Percentiles rank a stretch among this genome's conserved stretches.
Conservation (phyloP, 2,329 filamentous ascomycete species). For the Microascus cirrosus region DNA sequence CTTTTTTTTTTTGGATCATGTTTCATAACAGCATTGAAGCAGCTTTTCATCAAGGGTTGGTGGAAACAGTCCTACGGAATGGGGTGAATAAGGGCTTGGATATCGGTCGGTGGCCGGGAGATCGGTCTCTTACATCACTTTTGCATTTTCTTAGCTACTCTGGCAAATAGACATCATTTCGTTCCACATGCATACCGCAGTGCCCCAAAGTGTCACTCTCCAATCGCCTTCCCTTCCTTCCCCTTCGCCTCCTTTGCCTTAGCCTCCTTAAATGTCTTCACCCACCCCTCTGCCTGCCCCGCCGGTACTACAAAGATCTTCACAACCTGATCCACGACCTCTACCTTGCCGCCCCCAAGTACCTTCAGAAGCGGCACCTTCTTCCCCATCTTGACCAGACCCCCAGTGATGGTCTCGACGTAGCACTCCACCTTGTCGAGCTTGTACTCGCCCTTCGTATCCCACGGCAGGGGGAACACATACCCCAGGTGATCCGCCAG, state of each 20-base stretch:
- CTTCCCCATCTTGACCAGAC: slow-evolving; percentile 81
- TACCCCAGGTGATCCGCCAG: slow-evolving; percentile 72
- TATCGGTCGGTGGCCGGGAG: neutral
- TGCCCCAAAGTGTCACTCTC: neutral
- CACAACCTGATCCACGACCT: slow-evolving; percentile 79
- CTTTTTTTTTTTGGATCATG: neutral
- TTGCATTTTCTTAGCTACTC: neutral
- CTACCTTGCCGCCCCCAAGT: slow-evolving; percentile 64
- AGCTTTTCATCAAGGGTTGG: neutral
- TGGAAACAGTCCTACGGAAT: neutral
- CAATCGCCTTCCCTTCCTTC: neutral
- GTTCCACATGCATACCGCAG: neutral
- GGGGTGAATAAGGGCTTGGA: neutral
- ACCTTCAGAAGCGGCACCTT: slow-evolving; percentile 69
- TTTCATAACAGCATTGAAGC: neutral
- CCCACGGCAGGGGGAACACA: slow-evolving; percentile 85
- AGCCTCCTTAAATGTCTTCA: slow-evolving; percentile 73
- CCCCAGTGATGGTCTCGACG: slow-evolving; percentile 71
- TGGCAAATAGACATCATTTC: neutral
- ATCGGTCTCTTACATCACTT: neutral
- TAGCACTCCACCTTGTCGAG: slow-evolving; percentile 66
- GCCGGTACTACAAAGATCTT: slow-evolving; percentile 74
- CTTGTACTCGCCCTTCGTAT: slow-evolving; percentile 55
- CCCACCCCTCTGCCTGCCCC: slow-evolving; percentile 59
- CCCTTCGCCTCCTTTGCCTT: slow-evolving; percentile 35